phyloP scores from a whole-genome alignment of 106 monocot species.

The Apostasia ramifera region DNA sequence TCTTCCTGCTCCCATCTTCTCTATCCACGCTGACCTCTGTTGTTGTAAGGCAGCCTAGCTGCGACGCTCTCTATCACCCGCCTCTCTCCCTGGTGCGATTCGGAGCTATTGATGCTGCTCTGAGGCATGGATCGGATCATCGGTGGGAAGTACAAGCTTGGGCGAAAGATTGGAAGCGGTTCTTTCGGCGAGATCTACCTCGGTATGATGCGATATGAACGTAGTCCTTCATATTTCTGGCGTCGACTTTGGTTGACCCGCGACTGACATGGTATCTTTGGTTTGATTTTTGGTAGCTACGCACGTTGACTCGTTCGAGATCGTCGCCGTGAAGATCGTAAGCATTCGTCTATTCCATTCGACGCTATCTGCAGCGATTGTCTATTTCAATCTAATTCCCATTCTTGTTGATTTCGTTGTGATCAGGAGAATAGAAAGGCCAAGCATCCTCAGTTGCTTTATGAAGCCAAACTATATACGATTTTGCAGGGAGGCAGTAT shows the following conservation, averaged over 20 bases:
- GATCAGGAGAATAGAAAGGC: conserved; percentile 83
- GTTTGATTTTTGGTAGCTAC: conserved; percentile 47
- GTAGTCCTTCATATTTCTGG: neutral
- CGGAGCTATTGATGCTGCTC: conserved; percentile 1
- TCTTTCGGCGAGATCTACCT: conserved; percentile 94
- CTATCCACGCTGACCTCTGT: too few relatives aligned
- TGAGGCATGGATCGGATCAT: conserved; percentile 73
- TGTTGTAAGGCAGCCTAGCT: neutral
- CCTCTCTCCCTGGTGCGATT: neutral
- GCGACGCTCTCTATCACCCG: neutral
- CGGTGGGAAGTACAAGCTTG: conserved; percentile 85
- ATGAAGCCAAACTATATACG: conserved; percentile 95
- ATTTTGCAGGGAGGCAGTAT: conserved; percentile 88
- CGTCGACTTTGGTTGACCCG: neutral
- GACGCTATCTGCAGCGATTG: neutral
- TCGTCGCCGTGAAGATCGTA: conserved; percentile 94
- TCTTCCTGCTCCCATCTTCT: neutral
- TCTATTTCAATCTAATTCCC: neutral
- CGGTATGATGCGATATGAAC: conserved; percentile 27
- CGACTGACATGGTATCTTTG: neutral
- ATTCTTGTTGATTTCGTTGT: neutral
- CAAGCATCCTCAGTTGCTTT: conserved; percentile 85
- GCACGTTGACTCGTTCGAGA: conserved; percentile 86
- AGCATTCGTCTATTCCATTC: conserved; percentile 18
- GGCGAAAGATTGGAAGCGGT: conserved; percentile 89